Evolutionary conservation across 148 eudicot genomes (phyloP), one percentile per base, ranked within the genome.

Genomic region (Drosera capensis): DNA sequence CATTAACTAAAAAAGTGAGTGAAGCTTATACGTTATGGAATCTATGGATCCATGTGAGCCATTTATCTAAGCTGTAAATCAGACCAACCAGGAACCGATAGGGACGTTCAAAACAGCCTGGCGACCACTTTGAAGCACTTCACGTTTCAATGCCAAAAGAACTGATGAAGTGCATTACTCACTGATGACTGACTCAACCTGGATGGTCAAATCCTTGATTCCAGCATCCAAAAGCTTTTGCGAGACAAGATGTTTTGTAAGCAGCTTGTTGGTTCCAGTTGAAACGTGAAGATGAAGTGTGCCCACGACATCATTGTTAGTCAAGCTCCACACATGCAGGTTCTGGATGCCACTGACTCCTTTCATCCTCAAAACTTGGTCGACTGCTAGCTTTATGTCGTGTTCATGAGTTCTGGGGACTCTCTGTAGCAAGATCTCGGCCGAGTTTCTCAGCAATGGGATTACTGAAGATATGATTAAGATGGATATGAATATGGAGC

Each of bases 401-500:
- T 68, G 72, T 59, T 84, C 93, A 12, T 62, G 79, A 43, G 85
- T 76, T 49, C 82, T 78, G 18, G 99, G 95, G 37, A 84, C 66
- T 62, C 99, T 78, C 47, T 90, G 99, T 58, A 90, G 62, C 74
- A 90, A 53, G 58, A 90, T 55, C 60, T 75, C 99, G 5, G 82
- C 99, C 20, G 95, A 90, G 70, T 90, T 90, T 43, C 84, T 78
- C 28, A 90, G 67, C 60, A 90, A 51, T 15, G 95, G 92, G 49
- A 90, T 76, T 20, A 90, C 99, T 25, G 99, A 90, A 45, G 92
- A 70, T 25, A 90, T 78, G 26, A 90, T 80, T 29, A 90, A 51
- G 15, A 77, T 69, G 1, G 99, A 90, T 17, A 90, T 90, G 55
- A 90, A 90, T 9, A 90, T 90, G 15, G 99, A 90, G 68, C 87